Base-by-base conservation (phyloP, 2,329 filamentous ascomycete genomes). In the Cladophialophora exuberans region DNA sequence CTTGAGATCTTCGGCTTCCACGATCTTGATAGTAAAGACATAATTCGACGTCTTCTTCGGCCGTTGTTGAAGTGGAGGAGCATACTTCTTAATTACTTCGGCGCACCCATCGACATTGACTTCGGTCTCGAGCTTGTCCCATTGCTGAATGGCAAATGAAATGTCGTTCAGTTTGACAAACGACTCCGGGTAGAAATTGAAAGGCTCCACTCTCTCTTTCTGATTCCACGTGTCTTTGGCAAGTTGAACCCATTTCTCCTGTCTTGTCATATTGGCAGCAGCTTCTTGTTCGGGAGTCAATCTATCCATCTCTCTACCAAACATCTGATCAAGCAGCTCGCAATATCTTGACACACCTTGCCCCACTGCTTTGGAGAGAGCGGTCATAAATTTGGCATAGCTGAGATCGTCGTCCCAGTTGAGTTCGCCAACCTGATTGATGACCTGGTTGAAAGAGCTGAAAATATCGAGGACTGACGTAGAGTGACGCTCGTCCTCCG, bases 131-230 rank as follows among this genome's bases (percentile, higher is more conserved):
- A 99, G 80, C 70, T 89, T 90, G 69, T 99, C 94, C 48, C 99
- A 81, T 67, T 96, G 90, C 53, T 91, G 83, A 74, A 96, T 91
- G 4, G 92, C 93, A 72, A 90, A 97, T 73, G 97, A 93, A 62
- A 99, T 86, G 67, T 99, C 96, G 78, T 99, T 99, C 64, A 99
- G 82, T 73, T 97, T 99, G 59, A 99, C 91, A 65, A 99, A 88
- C 4, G 92, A 97, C 89, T 96, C 63, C 36, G 62, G 75, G 66
- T 75, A 71, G 74, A 99, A 99, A 61, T 97, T 92, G 73, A 97
- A 99, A 0, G 94, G 94, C 67, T 97, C 93, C 35, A 94, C 86
- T 72, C 92, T 96, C 59, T 97, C 92, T 70, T 92, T 96, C 62
- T 86, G 88, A 62, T 84, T 89, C 86, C 92, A 96, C 3, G 92